Evolutionary conservation across 306 rosid species (phyloP).

Genomic region (Crotalaria pallida): DNA sequence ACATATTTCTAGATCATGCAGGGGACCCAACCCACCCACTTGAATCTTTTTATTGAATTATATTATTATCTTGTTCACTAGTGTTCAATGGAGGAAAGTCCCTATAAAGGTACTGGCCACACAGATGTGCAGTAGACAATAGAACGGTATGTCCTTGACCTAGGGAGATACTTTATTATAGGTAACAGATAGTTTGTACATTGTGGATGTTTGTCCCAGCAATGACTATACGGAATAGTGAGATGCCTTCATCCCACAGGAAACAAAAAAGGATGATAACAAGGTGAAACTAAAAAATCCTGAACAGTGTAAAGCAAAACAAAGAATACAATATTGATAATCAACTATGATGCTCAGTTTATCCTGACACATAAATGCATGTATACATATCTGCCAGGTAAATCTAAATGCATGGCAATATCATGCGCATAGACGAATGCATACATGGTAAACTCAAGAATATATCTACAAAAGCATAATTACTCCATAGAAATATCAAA

Average conservation of each 20-base stretch:
- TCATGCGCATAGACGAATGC: neutral
- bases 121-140: neutral
- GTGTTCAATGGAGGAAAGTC: neutral
- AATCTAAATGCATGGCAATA: neutral
- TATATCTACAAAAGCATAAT: neutral
- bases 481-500: neutral
- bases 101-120: neutral
- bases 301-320: neutral
- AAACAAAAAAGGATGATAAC: neutral
- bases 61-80: too few relatives aligned
- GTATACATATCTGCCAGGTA: neutral
- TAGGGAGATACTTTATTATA: neutral
- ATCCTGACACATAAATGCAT: neutral
- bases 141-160: neutral
- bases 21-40: neutral
- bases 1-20: neutral
- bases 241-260: neutral
- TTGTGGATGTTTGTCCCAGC: neutral
- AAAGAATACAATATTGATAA: neutral
- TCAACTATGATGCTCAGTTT: neutral
- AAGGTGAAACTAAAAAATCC: neutral
- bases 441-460: neutral
- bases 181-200: neutral
- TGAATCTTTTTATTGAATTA: neutral
- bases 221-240: neutral